Percentiles rank a stretch among this genome's conserved stretches.
Conservation (phyloP, 108 stramenopile species). For the Stephanodiscus triporus region DNA sequence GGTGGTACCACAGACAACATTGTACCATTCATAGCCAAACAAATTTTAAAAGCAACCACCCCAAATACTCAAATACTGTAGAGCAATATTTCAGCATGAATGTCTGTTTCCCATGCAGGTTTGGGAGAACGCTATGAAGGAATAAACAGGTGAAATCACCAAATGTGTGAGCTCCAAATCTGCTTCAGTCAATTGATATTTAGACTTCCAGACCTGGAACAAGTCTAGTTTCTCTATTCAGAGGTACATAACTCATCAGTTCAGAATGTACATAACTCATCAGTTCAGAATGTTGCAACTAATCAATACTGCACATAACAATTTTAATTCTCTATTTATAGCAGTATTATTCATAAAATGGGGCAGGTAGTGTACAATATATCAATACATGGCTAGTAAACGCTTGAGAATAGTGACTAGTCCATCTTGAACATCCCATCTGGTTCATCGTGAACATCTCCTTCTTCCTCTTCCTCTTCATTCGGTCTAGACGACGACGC, state of each 20-base stretch:
- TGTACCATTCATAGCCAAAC: too few species aligned
- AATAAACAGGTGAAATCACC: constrained; percentile 29
- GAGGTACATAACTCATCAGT: background rate
- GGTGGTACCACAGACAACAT: too few species aligned
- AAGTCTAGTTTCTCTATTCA: background rate
- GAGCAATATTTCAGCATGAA: too few species aligned
- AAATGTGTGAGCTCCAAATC: constrained; percentile 41
- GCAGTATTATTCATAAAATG: background rate
- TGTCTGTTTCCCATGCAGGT: too few species aligned
- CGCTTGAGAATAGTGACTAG: background rate
- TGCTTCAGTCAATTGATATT: constrained; percentile 24
- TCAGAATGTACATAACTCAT: background rate
- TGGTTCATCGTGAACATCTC: constrained; percentile 14
- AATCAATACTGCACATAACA: constrained; percentile 16
- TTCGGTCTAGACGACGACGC: background rate
- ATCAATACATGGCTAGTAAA: background rate
- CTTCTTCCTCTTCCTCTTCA: constrained; percentile 2
- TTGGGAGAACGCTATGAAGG: too few species aligned
- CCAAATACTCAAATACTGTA: too few species aligned
- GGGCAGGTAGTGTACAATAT: background rate
- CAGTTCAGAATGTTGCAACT: background rate
- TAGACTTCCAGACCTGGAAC: constrained; percentile 4
- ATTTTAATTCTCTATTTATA: background rate
- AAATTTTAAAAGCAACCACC: too few species aligned
- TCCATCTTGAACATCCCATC: constrained; percentile 25